Evolutionary conservation across 2,329 filamentous ascomycete species (phyloP), one percentile per base, ranked within the genome.

Genomic region (Ascochyta lentis): DNA sequence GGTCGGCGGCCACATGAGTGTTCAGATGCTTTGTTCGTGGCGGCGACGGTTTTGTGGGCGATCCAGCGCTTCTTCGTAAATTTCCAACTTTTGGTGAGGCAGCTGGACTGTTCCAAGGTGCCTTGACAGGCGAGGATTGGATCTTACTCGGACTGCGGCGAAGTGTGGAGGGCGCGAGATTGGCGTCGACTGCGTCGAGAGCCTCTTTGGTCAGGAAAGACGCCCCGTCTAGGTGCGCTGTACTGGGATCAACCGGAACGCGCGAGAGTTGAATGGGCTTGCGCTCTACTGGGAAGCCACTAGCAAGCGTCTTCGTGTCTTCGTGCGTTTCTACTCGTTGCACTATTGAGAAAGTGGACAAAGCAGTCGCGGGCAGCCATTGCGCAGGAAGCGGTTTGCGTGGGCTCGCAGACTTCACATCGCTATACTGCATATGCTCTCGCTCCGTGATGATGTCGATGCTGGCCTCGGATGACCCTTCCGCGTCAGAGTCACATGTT

Each of bases 191-290:
- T 23, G 67, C 51, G 34, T 63, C 62, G 2, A 61, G 55, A 1
- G 69, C 64, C 13, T 68, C 66, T 33, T 73, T 74, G 4, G 69
- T 73, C 22, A 75, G 57, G 24, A 64, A 73, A 0, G 62, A 64
- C 23, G 60, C 19, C 22, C 51, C 40, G 4, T 68, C 63, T 34
- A 48, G 19, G 47, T 65, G 38, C 4, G 31, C 5, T 41, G 56
- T 67, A 13, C 42, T 37, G 13, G 63, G 7, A n/a, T 69, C 64
- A 9, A 57, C 23, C 12, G 58, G 61, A 43, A 63, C 68, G 27
- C 59, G 66, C 1, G 59, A 53, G 15, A 55, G 52, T 37, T 64
- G 65, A 12, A 67, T 8, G 8, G 54, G 59, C 43, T 60, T 69
- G 8, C 26, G 24, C n/a, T 66, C 59, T 8, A 48, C 47, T 3